These are phyloP conservation scores for Auricularia cornea DNA, from an alignment of 768 basidiomycete species.

Conservation along the genomic window DNA sequence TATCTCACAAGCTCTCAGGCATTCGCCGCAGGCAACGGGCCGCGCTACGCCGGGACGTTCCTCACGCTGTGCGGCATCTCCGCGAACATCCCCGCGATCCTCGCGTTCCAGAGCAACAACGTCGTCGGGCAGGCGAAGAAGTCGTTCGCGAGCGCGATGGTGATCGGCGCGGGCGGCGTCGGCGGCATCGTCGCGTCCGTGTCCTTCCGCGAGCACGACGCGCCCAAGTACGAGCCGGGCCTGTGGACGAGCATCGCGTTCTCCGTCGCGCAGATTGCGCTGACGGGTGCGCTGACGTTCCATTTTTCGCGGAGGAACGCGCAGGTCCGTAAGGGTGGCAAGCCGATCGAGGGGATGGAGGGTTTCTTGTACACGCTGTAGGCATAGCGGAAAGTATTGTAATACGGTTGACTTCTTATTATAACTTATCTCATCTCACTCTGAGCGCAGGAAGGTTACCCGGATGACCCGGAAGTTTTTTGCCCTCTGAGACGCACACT, in stretches of 20 bases:
- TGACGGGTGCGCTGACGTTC: conserved; percentile 3
- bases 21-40: not conserved
- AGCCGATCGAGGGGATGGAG: conserved; percentile 10
- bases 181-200: conserved; percentile 17
- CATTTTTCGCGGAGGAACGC: conserved; percentile 10
- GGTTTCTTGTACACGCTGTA: conserved; percentile 15
- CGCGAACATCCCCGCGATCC: not conserved
- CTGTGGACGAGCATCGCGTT: conserved; percentile 10
- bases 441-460: too few species aligned
- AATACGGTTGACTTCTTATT: too few species aligned
- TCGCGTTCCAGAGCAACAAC: conserved; percentile 14
- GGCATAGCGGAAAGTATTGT: too few species aligned
- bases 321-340: conserved; percentile 6
- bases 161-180: conserved; percentile 12
- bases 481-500: too few species aligned
- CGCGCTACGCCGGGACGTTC: conserved; percentile 4
- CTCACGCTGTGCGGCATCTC: not conserved
- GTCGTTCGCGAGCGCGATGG: conserved; percentile 13
- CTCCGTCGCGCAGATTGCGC: conserved; percentile 6
- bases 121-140: conserved; percentile 15
- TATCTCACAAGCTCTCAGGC: not conserved
- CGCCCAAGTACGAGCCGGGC: conserved; percentile 10
- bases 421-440: too few species aligned
- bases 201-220: conserved; percentile 7
- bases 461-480: too few species aligned